phyloP scores from a whole-genome alignment of 306 rosid genomes.

The Carpinus fangiana region DNA sequence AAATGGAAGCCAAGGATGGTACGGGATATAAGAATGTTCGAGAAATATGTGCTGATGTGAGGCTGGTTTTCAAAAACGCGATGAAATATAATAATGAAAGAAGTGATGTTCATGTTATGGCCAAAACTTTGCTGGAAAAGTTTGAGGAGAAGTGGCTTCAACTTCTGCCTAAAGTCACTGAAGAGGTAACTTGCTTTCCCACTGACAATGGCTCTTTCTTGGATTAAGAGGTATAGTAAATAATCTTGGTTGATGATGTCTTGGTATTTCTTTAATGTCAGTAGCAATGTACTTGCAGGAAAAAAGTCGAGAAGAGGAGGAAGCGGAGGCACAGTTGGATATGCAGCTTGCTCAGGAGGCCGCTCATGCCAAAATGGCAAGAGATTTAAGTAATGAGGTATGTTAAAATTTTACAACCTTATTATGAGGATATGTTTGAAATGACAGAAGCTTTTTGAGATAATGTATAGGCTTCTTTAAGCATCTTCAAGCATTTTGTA shows the following conservation, averaged over 20 bases:
- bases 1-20: constrained; percentile 85
- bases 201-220: constrained; percentile 6
- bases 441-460: background rate
- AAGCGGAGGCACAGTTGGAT: constrained; percentile 67
- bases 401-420: constrained; percentile 21
- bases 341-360: constrained; percentile 86
- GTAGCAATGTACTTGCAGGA: constrained; percentile 55
- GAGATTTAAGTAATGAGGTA: constrained; percentile 81
- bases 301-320: constrained; percentile 74
- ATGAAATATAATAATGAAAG: constrained; percentile 85
- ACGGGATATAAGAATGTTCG: constrained; percentile 83
- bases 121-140: constrained; percentile 78
- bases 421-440: constrained; percentile 13
- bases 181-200: constrained; percentile 58
- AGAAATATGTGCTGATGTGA: constrained; percentile 77
- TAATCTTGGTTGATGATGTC: constrained; percentile 12
- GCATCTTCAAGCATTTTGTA: constrained; percentile 13
- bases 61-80: constrained; percentile 82
- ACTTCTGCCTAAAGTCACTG: constrained; percentile 81
- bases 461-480: constrained; percentile 1
- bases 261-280: constrained; percentile 19
- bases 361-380: constrained; percentile 76
- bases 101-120: constrained; percentile 91
- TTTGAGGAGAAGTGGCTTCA: constrained; percentile 94
- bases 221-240: background rate